phyloP scores from a whole-genome alignment of 176 grass and related monocot genomes.

The Oryza brachyantha region DNA sequence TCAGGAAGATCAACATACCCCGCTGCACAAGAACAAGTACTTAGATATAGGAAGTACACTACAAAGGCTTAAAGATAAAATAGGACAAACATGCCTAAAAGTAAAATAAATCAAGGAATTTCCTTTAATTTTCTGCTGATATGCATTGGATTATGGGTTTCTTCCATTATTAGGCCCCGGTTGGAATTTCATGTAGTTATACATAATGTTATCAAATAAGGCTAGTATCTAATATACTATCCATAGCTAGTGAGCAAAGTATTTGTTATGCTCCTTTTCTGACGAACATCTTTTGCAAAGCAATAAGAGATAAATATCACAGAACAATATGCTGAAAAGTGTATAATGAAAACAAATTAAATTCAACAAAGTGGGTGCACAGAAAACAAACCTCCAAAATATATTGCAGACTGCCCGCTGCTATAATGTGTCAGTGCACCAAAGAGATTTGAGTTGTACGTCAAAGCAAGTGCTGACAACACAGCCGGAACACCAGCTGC shows the following conservation, averaged over 20 bases:
- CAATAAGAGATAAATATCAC: neutral
- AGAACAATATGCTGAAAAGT: neutral
- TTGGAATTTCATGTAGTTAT: neutral
- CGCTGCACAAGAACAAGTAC: constrained; percentile 52
- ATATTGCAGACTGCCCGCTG: constrained; percentile 88
- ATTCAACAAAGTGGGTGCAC: neutral
- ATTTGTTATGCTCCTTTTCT: neutral
- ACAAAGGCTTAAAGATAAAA: neutral
- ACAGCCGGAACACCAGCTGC: constrained; percentile 86
- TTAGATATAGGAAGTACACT: neutral
- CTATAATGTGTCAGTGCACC: constrained; percentile 95
- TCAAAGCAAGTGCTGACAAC: constrained; percentile 71
- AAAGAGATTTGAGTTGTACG: constrained; percentile 96
- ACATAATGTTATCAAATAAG: neutral
- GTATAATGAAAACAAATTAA: constrained; percentile 5
- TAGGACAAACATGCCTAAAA: neutral
- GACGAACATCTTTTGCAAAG: neutral
- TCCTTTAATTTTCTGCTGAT: neutral
- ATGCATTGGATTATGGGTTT: neutral
- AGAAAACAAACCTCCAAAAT: constrained; percentile 79
- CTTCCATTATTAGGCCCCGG: neutral
- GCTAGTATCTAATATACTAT: neutral
- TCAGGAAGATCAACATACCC: constrained; percentile 92
- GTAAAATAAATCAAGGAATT: neutral
- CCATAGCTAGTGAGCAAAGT: neutral